Percentiles rank a stretch among this genome's conserved stretches.
Evolutionary conservation across 2,329 filamentous ascomycete genomes (phyloP).

Genomic region (Colletotrichum brevisporum): DNA sequence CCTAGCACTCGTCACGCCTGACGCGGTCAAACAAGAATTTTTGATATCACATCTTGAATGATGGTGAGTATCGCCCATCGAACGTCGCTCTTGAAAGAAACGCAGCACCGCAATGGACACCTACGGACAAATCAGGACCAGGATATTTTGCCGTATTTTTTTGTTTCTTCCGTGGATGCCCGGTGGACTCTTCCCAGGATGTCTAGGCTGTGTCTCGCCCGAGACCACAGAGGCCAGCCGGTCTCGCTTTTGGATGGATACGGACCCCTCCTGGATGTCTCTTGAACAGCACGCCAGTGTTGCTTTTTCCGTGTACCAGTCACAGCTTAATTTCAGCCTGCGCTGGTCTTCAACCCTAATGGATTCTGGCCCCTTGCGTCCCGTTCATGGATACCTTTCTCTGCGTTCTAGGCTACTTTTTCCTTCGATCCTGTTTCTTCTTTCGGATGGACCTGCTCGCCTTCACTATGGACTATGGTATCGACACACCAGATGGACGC

Average conservation of each 20-base stretch:
- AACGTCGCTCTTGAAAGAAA: constrained; percentile 24
- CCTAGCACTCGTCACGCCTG: constrained; percentile 48
- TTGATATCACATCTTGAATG: not conserved
- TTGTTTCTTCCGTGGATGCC: constrained; percentile 1
- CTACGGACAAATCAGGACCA: constrained; percentile 19
- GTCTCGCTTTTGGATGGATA: constrained; percentile 31
- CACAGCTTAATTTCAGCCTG: constrained; percentile 24
- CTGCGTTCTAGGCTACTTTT: constrained; percentile 37
- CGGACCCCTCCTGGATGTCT: constrained; percentile 3
- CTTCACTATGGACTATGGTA: not conserved
- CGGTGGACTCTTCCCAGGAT: constrained; percentile 8
- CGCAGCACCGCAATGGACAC: constrained; percentile 42
- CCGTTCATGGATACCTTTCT: constrained; percentile 13
- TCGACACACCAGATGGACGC: not conserved
- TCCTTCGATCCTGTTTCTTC: constrained; percentile 23
- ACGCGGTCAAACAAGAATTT: constrained; percentile 49
- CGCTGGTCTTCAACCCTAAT: not conserved
- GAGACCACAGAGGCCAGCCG: constrained; percentile 22
- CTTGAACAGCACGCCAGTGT: not conserved
- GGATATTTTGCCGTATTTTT: constrained; percentile 18
- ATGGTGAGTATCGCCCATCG: constrained; percentile 57
- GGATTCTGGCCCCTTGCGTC: not conserved
- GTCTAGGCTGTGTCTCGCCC: constrained; percentile 27
- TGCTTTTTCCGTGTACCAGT: not conserved
- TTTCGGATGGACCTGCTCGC: not conserved